Evolutionary conservation across 768 basidiomycete genomes (phyloP).

Genomic region (Auriscalpium microsporum): DNA sequence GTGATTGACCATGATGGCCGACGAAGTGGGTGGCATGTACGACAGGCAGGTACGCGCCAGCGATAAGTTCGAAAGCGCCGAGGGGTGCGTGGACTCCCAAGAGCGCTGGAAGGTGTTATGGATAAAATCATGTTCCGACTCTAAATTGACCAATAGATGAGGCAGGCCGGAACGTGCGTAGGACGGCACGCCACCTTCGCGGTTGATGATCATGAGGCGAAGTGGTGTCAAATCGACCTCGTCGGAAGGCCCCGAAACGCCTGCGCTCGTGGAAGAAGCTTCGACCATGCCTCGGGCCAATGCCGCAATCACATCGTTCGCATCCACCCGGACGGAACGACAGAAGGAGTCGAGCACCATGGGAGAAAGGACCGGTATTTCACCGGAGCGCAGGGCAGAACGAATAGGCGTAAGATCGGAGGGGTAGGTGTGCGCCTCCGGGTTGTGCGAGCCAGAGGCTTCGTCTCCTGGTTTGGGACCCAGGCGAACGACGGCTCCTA

Average conservation of each 20-base stretch:
- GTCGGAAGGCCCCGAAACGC: conserved; percentile 33
- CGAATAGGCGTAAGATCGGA: conserved; percentile 78
- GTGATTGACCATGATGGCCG: conserved; percentile 95
- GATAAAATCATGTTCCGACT: conserved; percentile 81
- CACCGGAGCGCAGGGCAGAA: conserved; percentile 83
- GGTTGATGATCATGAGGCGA: conserved; percentile 95
- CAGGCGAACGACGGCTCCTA: conserved; percentile 78
- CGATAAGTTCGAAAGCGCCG: conserved; percentile 77
- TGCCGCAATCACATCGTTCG: conserved; percentile 84
- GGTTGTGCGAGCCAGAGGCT: conserved; percentile 31
- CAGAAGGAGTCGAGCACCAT: conserved; percentile 89
- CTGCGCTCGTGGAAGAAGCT: conserved; percentile 32
- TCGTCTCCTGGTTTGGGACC: conserved; percentile 61
- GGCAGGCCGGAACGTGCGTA: conserved; percentile 93
- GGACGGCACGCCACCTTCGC: conserved; percentile 93
- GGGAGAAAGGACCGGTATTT: conserved; percentile 93
- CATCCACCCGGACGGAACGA: conserved; percentile 74
- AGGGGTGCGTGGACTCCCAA: conserved; percentile 76
- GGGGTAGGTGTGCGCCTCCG: conserved; percentile 74
- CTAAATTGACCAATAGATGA: conserved; percentile 91
- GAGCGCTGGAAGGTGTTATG: conserved; percentile 69
- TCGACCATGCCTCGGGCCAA: conserved; percentile 78
- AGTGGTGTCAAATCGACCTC: conserved; percentile 85
- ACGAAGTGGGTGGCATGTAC: conserved; percentile 90
- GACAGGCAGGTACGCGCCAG: conserved; percentile 80